Percentiles rank a stretch among this genome's conserved stretches.
These are phyloP conservation scores for Dactylorhiza incarnata DNA, from an alignment of 106 monocot genomes.

Conservation along the genomic window DNA sequence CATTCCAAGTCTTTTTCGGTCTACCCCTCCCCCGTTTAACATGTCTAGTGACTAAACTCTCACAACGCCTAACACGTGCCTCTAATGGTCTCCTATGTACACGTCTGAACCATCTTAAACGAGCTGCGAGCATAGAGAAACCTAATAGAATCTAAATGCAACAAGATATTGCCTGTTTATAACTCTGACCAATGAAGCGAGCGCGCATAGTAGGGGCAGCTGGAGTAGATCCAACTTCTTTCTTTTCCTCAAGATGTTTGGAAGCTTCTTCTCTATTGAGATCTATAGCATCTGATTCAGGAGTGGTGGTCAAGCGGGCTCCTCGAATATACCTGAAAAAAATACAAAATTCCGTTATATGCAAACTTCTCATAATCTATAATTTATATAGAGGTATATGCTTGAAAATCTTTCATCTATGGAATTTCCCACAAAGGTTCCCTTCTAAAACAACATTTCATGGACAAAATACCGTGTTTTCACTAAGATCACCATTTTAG, in stretches of 20 bases:
- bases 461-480: too few relatives aligned
- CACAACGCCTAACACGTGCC: too few relatives aligned
- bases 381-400: background rate
- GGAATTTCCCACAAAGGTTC: background rate
- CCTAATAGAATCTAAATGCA: background rate
- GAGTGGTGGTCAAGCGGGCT: slow-evolving; percentile 32
- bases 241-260: slow-evolving; percentile 5
- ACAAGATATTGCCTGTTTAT: slow-evolving; percentile 61
- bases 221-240: background rate
- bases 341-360: background rate
- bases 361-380: background rate
- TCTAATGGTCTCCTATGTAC: too few relatives aligned
- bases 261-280: background rate
- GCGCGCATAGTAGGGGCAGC: slow-evolving; percentile 24
- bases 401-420: background rate
- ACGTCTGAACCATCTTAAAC: too few relatives aligned
- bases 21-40: too few relatives aligned
- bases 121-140: background rate
- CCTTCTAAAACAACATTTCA: background rate
- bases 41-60: too few relatives aligned
- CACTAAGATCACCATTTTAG: too few relatives aligned
- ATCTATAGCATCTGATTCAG: slow-evolving; percentile 7
- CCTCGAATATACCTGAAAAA: slow-evolving; percentile 68
- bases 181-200: slow-evolving; percentile 76
- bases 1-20: too few relatives aligned